Base-by-base conservation (phyloP, 2,329 filamentous ascomycete genomes). In the Sporothrix luriei region DNA sequence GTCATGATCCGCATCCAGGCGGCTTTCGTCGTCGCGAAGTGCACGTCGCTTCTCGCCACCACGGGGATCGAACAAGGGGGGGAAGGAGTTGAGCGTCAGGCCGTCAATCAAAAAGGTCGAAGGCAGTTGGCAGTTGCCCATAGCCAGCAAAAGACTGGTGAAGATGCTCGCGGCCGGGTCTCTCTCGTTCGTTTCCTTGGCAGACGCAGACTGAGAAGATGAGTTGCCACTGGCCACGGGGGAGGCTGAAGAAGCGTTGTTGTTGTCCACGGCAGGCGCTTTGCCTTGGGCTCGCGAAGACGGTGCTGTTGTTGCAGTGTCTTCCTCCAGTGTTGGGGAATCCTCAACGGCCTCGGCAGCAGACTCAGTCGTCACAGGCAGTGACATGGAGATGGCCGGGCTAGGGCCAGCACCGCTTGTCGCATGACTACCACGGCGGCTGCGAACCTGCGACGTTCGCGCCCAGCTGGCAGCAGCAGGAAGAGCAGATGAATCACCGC, bases 401-500 rank as follows among this genome's bases (percentile, higher is more conserved):
- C 94, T 97, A 2, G 93, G 90, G 33, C 92, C 89, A 24, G 92
- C 91, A 73, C 88, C 89, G 76, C 91, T 96, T 0, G 92, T 94
- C 43, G 92, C 90, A 74, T 93, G 88, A 75, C 93, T 97, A 71
- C 87, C 91, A 74, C 86, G 87, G 75, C 88, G 88, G 79, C 87
- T 92, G 70, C 84, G 85, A 73, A 85, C 87, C 79, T 83, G 87
- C 69, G 89, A 83, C 76, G 90, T 87, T 77, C 88, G 83, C 82
- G 94, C 95, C 95, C 95, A 99, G 76, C 90, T 97, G 4, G 94
- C 95, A 3, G 94, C 93, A 1, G 94, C 93, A 2, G 95, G 96
- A 54, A 99, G 83, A n/a, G 93, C 95, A 51, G 95, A 93, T 3
- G 90, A 90, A 76, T 97, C 94, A n/a, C 86, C 88, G 75, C 84